A percentile compares a stretch with the other conserved stretches of the same genome.
These are phyloP conservation scores for Eucommia ulmoides DNA, from an alignment of 257 asterid species.

Conservation along the genomic window DNA sequence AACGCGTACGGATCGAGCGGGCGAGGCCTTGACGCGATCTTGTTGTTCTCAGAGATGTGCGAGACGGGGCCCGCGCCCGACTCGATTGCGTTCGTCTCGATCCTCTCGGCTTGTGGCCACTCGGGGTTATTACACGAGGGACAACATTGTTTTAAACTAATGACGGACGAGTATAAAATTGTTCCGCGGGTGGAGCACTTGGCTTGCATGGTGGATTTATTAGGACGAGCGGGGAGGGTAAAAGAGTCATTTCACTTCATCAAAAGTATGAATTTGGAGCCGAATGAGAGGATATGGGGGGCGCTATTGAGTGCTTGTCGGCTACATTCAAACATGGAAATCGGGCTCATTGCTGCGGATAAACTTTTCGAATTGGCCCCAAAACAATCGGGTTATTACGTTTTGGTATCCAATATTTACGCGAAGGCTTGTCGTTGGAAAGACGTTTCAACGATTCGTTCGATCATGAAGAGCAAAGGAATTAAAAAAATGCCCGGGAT, in stretches of 20 bases:
- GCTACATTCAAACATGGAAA: conserved; percentile 54
- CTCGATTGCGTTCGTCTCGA: conserved; percentile 76
- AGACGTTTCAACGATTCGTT: conserved; percentile 50
- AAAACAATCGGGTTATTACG: conserved; percentile 67
- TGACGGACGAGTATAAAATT: conserved; percentile 50
- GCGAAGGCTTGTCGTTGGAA: conserved; percentile 90
- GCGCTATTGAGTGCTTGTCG: conserved; percentile 69
- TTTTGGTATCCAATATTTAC: conserved; percentile 63
- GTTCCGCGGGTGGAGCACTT: conserved; percentile 69
- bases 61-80: conserved; percentile 47
- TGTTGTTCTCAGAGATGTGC: conserved; percentile 47
- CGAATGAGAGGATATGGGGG: conserved; percentile 82
- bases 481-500: conserved; percentile 72
- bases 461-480: conserved; percentile 57
- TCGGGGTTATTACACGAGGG: conserved; percentile 67
- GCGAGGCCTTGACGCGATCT: conserved; percentile 56
- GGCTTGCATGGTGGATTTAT: conserved; percentile 80
- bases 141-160: conserved; percentile 30
- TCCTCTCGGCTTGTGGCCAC: conserved; percentile 91
- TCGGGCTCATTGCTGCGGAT: conserved; percentile 81
- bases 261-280: conserved; percentile 45
- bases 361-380: conserved; percentile 65
- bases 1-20: conserved; percentile 82
- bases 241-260: conserved; percentile 55
- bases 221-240: conserved; percentile 70